Evolutionary conservation across 2,329 filamentous ascomycete genomes (phyloP), one percentile per base, ranked within the genome.

Genomic region (Neofusicoccum laricinum): DNA sequence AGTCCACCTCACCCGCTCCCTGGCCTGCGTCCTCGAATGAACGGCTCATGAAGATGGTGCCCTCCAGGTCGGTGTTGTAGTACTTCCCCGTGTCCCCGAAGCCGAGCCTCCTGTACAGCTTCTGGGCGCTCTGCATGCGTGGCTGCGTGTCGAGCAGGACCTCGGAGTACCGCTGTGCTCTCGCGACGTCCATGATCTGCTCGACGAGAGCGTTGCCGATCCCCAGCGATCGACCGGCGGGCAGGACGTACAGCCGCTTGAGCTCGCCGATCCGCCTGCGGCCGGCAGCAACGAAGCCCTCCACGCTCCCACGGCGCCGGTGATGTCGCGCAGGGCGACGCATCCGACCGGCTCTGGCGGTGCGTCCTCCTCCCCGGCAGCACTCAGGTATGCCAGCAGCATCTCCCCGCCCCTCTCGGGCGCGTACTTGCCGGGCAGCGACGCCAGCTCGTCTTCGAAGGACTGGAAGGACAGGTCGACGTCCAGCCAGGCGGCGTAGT

Each of bases 381-480:
- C 14, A 21, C 17, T 46, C 34, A 67, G 65, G 58, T 71, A 71
- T 11, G 84, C 83, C 2, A 87, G 77, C 19, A 85, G 77, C 0
- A 87, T 71, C 21, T 78, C 76, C 2, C 84, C 85, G 3, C 74
- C 75, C 2, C 77, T 75, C 2, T 76, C 72, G 3, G 75, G 71
- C 0, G 78, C 72, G 70, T 88, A 88, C 70, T 82, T 82, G 1
- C 85, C 85, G 0, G 86, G 85, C 15, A 88, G 73, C 8, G 71
- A 75, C 6, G 78, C 74, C 19, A 88, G 75, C 70, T 88, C 86
- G 10, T 76, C 69, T 10, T 77, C 70, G 72, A 86, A 88, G 65
- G 79, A 76, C 71, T 88, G 85, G 69, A 85, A 88, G 11, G 79
- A 77, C 40, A 88, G 82, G 67, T 86, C 84, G 59, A 88, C 78